Conservation (phyloP, 257 asterid genomes). For the Buddleja alternifolia region DNA sequence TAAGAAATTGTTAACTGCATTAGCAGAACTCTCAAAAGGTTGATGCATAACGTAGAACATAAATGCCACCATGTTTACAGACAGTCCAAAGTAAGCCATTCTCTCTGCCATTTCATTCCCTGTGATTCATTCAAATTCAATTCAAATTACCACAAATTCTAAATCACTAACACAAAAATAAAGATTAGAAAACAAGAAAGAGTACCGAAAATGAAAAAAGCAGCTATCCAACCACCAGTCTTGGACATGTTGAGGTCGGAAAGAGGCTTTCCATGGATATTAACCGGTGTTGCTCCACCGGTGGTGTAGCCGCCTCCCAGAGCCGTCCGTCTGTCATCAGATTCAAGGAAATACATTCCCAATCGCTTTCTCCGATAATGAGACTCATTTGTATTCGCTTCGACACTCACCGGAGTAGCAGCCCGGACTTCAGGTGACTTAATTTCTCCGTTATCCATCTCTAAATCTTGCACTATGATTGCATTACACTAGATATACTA, state of each 20-base stretch:
- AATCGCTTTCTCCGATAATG: slow-evolving; percentile 57
- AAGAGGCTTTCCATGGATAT: slow-evolving; percentile 85
- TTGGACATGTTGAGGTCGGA: slow-evolving; percentile 57
- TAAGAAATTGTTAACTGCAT: slow-evolving; percentile 87
- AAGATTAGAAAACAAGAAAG: no score
- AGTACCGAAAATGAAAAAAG: slow-evolving; percentile 94
- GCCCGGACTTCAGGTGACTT: slow-evolving; percentile 57
- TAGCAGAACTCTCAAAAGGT: slow-evolving; percentile 87
- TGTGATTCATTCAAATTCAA: slow-evolving; percentile 33
- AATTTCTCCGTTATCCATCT: slow-evolving; percentile 60
- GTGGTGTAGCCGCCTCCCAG: slow-evolving; percentile 75
- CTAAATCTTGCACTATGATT: neutral
- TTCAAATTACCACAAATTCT: no score
- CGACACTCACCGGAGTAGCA: slow-evolving; percentile 23
- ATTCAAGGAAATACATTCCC: slow-evolving; percentile 74
- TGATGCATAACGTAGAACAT: slow-evolving; percentile 97
- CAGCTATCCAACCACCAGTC: slow-evolving; percentile 98
- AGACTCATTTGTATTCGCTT: slow-evolving; percentile 22
- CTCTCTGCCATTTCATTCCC: slow-evolving; percentile 99
- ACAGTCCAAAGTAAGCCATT: slow-evolving; percentile 95
- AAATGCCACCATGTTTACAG: slow-evolving; percentile 96
- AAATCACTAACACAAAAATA: no score
- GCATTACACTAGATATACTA: neutral
- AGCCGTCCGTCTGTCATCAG: slow-evolving; percentile 84
- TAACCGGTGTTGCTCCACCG: slow-evolving; percentile 85